These are phyloP conservation scores for Globisporangium cederbergense DNA, from an alignment of 352 stramenopile genomes.

Conservation along the genomic window DNA sequence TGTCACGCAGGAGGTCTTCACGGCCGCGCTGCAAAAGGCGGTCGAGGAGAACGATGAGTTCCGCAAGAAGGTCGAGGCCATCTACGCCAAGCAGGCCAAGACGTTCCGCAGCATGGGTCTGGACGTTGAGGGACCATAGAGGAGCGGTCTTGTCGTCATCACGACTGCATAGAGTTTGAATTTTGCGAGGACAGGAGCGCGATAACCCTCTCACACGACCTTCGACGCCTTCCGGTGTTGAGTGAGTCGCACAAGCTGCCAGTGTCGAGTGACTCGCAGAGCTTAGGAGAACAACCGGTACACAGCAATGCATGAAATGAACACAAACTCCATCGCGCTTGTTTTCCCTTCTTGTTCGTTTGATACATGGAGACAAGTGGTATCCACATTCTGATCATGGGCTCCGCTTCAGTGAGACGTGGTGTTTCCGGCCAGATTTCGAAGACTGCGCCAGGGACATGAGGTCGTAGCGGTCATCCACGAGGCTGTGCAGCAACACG, in stretches of 20 bases:
- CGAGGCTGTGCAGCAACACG: conserved; percentile 74
- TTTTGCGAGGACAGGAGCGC: background rate
- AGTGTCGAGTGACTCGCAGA: background rate
- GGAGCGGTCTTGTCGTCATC: background rate
- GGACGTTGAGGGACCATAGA: conserved; percentile 48
- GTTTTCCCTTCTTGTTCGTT: background rate
- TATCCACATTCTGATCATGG: conserved; percentile 5
- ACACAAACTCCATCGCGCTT: background rate
- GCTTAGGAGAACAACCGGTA: background rate
- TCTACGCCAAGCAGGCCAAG: conserved; percentile 68
- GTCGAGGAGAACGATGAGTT: conserved; percentile 60
- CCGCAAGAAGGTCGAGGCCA: conserved; percentile 61
- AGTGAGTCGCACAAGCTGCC: too few relatives aligned
- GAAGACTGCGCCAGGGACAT: conserved; percentile 66
- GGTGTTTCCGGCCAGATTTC: conserved; percentile 34
- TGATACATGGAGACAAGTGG: conserved; percentile 4
- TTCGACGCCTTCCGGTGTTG: background rate
- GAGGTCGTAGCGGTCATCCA: conserved; percentile 86
- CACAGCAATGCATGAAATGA: background rate
- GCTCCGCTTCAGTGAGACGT: conserved; percentile 12
- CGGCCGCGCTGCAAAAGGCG: conserved; percentile 65
- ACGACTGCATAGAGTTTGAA: conserved; percentile 17
- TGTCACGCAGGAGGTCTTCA: conserved; percentile 63
- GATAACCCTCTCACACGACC: background rate
- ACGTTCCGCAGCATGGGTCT: conserved; percentile 73